A percentile compares a stretch with the other conserved stretches of the same genome.
phyloP scores from a whole-genome alignment of 371 early-diverging fungal genomes.

The Rhizopus delemar region DNA sequence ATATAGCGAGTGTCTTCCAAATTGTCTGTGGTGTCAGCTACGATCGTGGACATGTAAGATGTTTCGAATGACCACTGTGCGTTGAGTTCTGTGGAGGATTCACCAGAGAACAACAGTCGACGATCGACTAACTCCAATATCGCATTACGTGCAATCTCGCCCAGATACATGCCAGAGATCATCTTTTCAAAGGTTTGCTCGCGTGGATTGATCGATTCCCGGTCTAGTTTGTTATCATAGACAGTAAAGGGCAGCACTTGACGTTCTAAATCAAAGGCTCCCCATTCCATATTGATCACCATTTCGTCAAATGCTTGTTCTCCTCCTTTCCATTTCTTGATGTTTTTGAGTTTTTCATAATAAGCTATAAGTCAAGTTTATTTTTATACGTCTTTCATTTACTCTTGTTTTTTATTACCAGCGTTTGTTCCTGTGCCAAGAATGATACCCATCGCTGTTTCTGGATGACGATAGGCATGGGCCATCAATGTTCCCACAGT shows the following conservation, averaged over 20 bases:
- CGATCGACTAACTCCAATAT: slow-evolving; percentile 64
- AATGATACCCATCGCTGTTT: slow-evolving; percentile 86
- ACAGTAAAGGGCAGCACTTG: slow-evolving; percentile 64
- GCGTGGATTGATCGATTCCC: slow-evolving; percentile 59
- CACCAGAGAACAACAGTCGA: slow-evolving; percentile 48
- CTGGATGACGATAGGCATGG: slow-evolving; percentile 77
- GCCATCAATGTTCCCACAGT: slow-evolving; percentile 93
- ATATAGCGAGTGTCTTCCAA: slow-evolving; percentile 69
- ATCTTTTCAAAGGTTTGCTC: slow-evolving; percentile 76
- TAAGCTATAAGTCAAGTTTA: slow-evolving; percentile 50
- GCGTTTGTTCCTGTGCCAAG: slow-evolving; percentile 97
- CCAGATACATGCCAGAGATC: slow-evolving; percentile 81
- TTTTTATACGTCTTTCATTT: background rate
- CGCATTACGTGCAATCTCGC: slow-evolving; percentile 72
- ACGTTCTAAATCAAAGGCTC: slow-evolving; percentile 67
- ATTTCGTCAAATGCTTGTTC: slow-evolving; percentile 41
- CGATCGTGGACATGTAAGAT: slow-evolving; percentile 86
- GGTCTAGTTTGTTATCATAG: slow-evolving; percentile 67
- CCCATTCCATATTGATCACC: slow-evolving; percentile 70
- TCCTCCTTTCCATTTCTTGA: slow-evolving; percentile 61
- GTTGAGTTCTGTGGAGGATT: slow-evolving; percentile 64
- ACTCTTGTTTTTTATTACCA: slow-evolving; percentile 4
- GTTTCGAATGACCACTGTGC: slow-evolving; percentile 83
- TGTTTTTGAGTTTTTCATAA: slow-evolving; percentile 70
- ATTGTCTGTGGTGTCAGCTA: slow-evolving; percentile 68